Base-by-base conservation (phyloP, 2,329 filamentous ascomycete species). In the Teratosphaeria zuluensis region DNA sequence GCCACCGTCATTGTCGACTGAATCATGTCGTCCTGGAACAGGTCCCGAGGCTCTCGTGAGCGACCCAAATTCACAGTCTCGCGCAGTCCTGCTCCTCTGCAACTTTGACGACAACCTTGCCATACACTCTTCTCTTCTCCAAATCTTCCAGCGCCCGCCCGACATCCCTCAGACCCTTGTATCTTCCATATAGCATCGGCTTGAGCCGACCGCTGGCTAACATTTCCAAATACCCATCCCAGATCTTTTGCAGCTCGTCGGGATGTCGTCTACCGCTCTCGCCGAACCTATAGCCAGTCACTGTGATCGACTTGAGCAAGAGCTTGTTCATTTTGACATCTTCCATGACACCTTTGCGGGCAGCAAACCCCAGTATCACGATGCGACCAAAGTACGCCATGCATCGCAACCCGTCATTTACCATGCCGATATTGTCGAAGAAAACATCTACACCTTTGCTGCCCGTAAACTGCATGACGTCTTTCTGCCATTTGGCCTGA, bases 341-440 rank as follows among this genome's bases (percentile, higher is more conserved):
- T 66, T 85, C 82, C 72, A 84, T 79, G 7, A 77, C 70, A 0
- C 80, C 80, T 16, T 70, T 75, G 54, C 77, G 73, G 0, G 79
- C 83, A 5, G 81, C 82, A 66, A 85, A 86, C 0, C 83, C 83
- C 1, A 84, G 75, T 31, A 85, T 72, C 1, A 86, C 74, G 19
- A 86, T 70, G 33, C 78, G 72, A 0, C 82, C 83, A 38, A 77
- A 74, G 65, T 83, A 79, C 28, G 75, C 80, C 33, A 83, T 69
- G 62, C 81, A 83, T 59, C 77, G 77, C 31, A 85, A 67, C 46
- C 79, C 81, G 59, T 76, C 76, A 60, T 80, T 76, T 7, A 85
- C 80, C 28, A 81, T 74, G 0, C 83, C 82, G 11, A 84, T 81
- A 7, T 78, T 76, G 70, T 86, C 83, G 64, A 81, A 81, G 12